These are phyloP conservation scores for Tylopilus intermedius DNA, from an alignment of 768 basidiomycete genomes.

Conservation along the genomic window DNA sequence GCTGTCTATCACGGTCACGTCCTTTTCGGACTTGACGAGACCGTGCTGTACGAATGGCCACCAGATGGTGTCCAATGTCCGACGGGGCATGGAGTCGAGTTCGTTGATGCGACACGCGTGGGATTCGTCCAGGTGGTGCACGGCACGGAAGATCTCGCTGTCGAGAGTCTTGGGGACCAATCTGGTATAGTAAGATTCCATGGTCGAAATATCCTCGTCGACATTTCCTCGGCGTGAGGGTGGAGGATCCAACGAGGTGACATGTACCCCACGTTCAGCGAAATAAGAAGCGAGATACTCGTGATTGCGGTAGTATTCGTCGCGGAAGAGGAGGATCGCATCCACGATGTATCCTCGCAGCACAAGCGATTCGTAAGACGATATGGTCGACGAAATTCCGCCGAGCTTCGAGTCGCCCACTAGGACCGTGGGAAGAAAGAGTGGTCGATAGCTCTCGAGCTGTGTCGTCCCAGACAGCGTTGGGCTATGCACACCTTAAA, in stretches of 20 bases:
- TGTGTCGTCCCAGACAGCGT: conserved; percentile 79
- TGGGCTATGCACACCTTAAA: conserved; percentile 85
- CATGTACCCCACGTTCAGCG: conserved; percentile 57
- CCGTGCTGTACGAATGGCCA: conserved; percentile 98
- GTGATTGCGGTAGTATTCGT: conserved; percentile 82
- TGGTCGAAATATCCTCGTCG: conserved; percentile 43
- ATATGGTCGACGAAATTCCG: conserved; percentile 89
- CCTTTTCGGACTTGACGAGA: conserved; percentile 55
- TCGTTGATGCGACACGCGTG: conserved; percentile 67
- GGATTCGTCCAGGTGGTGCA: conserved; percentile 55
- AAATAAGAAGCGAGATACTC: conserved; percentile 82
- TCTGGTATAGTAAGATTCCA: conserved; percentile 69
- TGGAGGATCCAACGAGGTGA: conserved; percentile 53
- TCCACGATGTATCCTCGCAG: conserved; percentile 90
- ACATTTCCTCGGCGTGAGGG: conserved; percentile 45
- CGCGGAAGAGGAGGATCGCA: conserved; percentile 76
- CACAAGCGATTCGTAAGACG: conserved; percentile 86
- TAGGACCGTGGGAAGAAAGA: conserved; percentile 83
- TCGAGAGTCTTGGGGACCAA: conserved; percentile 36
- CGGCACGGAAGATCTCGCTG: conserved; percentile 40
- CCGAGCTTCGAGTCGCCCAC: conserved; percentile 87
- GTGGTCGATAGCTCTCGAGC: conserved; percentile 76
- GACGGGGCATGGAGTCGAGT: conserved; percentile 70
- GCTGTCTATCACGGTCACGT: conserved; percentile 89
- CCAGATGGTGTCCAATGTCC: conserved; percentile 81